phyloP scores from a whole-genome alignment of 805 yeast species.

The Wickerhamomyces xylosicus region DNA sequence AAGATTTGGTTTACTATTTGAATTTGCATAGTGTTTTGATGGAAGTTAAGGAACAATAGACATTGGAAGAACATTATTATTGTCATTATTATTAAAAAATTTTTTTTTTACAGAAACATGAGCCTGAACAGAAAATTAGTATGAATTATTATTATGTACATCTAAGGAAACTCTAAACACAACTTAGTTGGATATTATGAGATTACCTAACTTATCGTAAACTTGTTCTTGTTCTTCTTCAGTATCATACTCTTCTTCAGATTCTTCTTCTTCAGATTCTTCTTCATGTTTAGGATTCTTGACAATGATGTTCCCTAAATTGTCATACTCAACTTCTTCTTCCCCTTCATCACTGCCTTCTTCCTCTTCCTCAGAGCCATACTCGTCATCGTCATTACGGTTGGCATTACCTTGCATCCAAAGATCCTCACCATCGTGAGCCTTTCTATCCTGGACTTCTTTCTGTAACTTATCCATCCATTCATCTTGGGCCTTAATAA shows the following conservation, averaged over 20 bases:
- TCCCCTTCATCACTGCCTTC: conserved; percentile 15
- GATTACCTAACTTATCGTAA: not conserved
- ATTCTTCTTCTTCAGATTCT: conserved; percentile 7
- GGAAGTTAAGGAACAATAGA: not conserved
- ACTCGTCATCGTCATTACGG: conserved; percentile 24
- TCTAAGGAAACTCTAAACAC: too few relatives aligned
- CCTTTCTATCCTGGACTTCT: conserved; percentile 55
- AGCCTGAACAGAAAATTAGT: too few relatives aligned
- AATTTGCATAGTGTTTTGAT: conserved; percentile 33
- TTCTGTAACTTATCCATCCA: conserved; percentile 63
- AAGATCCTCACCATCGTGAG: conserved; percentile 44
- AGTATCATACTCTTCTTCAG: conserved; percentile 8
- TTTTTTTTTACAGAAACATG: too few relatives aligned
- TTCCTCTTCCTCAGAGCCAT: conserved; percentile 19
- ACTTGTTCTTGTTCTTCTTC: not conserved
- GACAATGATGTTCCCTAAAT: conserved; percentile 2
- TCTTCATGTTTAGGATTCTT: conserved; percentile 2
- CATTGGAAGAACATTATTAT: too few relatives aligned
- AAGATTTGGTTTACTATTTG: conserved; percentile 32
- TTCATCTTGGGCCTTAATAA: conserved; percentile 58
- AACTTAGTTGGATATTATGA: not conserved
- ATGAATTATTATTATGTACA: too few relatives aligned
- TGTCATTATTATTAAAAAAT: too few relatives aligned
- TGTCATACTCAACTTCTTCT: conserved; percentile 17
- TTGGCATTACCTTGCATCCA: conserved; percentile 79